Percentiles rank a stretch among this genome's conserved stretches.
Conservation (phyloP, 2,329 filamentous ascomycete species). For the Endoconidiophora polonica region DNA sequence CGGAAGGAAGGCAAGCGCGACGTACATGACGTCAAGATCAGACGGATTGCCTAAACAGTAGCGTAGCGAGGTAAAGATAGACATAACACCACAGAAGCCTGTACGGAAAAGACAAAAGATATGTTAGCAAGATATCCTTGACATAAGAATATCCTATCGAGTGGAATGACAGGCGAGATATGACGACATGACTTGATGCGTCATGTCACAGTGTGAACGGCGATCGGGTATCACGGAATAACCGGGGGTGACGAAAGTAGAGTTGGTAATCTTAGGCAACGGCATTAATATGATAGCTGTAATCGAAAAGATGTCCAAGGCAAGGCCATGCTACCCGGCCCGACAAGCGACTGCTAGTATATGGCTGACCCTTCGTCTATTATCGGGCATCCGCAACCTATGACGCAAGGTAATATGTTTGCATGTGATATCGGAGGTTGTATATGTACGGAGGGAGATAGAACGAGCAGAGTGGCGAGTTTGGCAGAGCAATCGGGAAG, state of each 20-base stretch:
- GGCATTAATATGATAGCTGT: background rate
- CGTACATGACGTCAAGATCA: slow-evolving; percentile 55
- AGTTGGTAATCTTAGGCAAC: background rate
- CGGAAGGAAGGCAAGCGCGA: slow-evolving; percentile 73
- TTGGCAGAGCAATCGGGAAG: background rate
- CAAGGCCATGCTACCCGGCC: too few species aligned
- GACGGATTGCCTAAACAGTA: slow-evolving; percentile 66
- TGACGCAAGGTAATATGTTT: background rate
- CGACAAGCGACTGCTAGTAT: too few species aligned
- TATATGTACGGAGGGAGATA: background rate
- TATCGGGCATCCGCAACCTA: background rate
- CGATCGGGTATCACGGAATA: background rate
- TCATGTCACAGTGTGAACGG: background rate
- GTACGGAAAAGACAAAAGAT: background rate
- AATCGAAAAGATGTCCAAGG: too few species aligned
- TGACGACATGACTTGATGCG: background rate
- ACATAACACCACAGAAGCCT: slow-evolving; percentile 83
- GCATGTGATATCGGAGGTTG: background rate
- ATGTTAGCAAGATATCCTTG: background rate
- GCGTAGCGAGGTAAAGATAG: slow-evolving; percentile 83
- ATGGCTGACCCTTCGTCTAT: background rate
- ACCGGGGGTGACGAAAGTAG: background rate
- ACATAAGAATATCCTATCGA: background rate
- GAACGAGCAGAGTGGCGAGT: background rate
- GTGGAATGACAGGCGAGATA: background rate